Conservation (phyloP, 345 rosid species). For the Acer negundo region DNA sequence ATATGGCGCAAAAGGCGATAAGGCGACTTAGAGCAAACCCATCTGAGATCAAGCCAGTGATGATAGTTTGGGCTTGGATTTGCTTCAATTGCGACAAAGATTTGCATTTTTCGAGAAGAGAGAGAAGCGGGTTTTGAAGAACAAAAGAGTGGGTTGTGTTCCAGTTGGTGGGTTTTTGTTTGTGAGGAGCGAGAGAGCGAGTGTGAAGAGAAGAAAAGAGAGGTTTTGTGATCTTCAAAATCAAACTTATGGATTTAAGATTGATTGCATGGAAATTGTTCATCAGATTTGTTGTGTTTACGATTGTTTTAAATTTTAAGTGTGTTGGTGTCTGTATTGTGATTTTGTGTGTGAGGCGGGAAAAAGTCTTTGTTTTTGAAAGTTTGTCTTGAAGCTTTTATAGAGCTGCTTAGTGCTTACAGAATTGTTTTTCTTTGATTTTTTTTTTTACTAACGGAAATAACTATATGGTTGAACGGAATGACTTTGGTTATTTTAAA, state of each 20-base stretch:
- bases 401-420: too few species aligned
- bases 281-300: constrained; percentile 30
- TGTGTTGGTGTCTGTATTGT: background rate
- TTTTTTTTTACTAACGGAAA: too few species aligned
- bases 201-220: constrained; percentile 30
- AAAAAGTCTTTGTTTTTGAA: background rate
- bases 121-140: constrained; percentile 59
- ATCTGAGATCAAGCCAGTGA: constrained; percentile 53
- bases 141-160: constrained; percentile 48
- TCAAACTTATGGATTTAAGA: constrained; percentile 26
- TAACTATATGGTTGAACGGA: too few species aligned
- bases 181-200: constrained; percentile 48
- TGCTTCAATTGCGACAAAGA: constrained; percentile 63
- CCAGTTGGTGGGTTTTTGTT: constrained; percentile 39
- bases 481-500: too few species aligned
- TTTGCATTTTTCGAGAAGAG: constrained; percentile 55
- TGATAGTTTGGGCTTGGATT: constrained; percentile 67
- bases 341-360: constrained; percentile 12
- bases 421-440: too few species aligned
- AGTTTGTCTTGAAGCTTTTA: too few species aligned
- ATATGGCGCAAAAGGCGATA: constrained; percentile 60
- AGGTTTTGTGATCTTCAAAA: constrained; percentile 24
- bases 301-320: too few species aligned
- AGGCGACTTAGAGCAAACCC: constrained; percentile 66
- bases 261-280: constrained; percentile 31